Conservation (phyloP, 1,284 basidiomycete genomes). For the Ustilago cynodontis region DNA sequence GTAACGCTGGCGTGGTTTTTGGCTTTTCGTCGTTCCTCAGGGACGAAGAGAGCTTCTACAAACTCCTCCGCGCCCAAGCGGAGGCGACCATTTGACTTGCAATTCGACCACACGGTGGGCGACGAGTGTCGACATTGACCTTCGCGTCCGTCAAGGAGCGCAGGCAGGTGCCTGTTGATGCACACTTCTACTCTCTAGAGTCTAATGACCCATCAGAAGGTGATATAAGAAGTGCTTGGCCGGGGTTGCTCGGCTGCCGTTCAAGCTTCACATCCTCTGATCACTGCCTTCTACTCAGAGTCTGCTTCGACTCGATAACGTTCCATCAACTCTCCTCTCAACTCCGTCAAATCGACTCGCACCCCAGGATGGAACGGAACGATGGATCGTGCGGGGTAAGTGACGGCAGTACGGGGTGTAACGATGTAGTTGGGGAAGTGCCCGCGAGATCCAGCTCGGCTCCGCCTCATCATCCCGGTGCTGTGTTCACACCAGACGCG, state of each 20-base stretch:
- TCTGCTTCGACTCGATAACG: background rate
- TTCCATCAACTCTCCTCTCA: background rate
- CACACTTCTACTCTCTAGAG: constrained; percentile 2
- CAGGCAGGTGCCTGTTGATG: background rate
- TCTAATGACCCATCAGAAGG: background rate
- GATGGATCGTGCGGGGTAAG: background rate
- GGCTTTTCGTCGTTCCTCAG: background rate
- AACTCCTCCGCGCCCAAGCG: background rate
- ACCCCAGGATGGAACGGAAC: constrained; percentile 16
- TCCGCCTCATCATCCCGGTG: constrained; percentile 1
- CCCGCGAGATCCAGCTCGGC: constrained; percentile 21
- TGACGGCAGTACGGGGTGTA: background rate
- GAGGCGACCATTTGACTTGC: background rate
- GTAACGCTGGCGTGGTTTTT: constrained; percentile 1
- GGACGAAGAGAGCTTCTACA: background rate
- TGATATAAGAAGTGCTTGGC: background rate
- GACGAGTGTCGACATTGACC: constrained; percentile 1
- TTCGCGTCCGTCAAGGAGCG: background rate
- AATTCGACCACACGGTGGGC: background rate
- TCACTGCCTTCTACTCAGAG: background rate
- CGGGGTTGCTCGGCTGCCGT: background rate
- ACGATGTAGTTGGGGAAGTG: background rate
- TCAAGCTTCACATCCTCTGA: background rate
- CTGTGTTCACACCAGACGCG: background rate
- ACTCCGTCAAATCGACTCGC: background rate